phyloP scores from a whole-genome alignment of 1,284 basidiomycete species.

The Ganoderma sp. region DNA sequence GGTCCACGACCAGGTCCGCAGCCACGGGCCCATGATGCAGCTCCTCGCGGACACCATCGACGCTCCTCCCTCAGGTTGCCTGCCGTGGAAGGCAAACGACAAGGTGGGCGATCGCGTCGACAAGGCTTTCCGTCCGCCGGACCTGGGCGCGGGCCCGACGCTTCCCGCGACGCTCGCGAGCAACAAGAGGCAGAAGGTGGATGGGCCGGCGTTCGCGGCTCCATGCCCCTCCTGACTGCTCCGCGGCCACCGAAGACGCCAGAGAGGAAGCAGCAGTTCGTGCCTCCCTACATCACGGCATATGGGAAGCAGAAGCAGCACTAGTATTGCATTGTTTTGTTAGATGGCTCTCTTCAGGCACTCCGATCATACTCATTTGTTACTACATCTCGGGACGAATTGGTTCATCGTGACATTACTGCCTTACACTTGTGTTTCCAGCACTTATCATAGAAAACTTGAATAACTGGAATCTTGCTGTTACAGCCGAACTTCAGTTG shows the following conservation, averaged over 20 bases:
- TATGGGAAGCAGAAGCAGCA: neutral
- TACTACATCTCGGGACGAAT: no score
- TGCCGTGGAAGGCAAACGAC: neutral
- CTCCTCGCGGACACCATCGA: neutral
- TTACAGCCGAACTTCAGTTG: no score
- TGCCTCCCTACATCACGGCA: neutral
- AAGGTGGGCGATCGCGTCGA: constrained; percentile 7
- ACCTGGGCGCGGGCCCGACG: neutral
- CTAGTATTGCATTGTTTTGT: neutral
- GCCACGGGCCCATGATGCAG: neutral
- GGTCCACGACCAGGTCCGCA: neutral
- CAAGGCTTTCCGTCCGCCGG: neutral
- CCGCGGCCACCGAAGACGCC: neutral
- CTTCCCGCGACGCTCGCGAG: neutral
- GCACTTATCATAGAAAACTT: no score
- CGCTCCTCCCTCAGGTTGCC: neutral
- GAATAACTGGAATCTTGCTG: no score
- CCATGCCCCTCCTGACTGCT: neutral
- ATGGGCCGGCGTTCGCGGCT: neutral
- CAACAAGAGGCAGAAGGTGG: constrained; percentile 1
- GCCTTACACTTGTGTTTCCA: no score
- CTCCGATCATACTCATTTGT: no score
- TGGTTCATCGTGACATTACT: no score
- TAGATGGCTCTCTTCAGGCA: no score
- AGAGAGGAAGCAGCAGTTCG: neutral